Evolutionary conservation across 208 protist genomes (phyloP).

Genomic region (Blechomonas ayalai): DNA sequence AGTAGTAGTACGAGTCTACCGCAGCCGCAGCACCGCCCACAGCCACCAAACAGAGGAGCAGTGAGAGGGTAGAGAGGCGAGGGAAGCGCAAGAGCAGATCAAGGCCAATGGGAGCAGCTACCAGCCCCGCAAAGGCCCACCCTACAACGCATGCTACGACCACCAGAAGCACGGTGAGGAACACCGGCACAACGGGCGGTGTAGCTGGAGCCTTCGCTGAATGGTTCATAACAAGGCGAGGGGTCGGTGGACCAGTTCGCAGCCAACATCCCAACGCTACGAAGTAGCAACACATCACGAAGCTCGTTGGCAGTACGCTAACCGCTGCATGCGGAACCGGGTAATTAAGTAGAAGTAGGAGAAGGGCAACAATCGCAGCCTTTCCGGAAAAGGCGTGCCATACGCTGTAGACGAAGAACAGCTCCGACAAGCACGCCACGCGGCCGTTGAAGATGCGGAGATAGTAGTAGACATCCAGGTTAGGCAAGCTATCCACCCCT

Average conservation of each 20-base stretch:
- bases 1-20: conserved; percentile 50
- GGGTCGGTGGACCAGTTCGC: conserved; percentile 12
- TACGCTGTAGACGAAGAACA: conserved; percentile 59
- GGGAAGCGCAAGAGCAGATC: conserved; percentile 54
- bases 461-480: conserved; percentile 55
- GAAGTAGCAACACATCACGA: conserved; percentile 83
- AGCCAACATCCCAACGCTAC: conserved; percentile 54
- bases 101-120: conserved; percentile 72
- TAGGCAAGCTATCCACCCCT: conserved; percentile 17
- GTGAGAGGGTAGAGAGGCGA: conserved; percentile 10
- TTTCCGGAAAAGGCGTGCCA: conserved; percentile 31
- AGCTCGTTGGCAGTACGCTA: conserved; percentile 75
- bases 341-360: conserved; percentile 52
- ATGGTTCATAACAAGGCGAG: neutral
- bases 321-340: conserved; percentile 66
- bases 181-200: conserved; percentile 9
- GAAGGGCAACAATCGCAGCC: conserved; percentile 29
- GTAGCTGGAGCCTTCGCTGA: neutral
- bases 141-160: conserved; percentile 51
- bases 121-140: conserved; percentile 90
- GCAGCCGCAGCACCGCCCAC: conserved; percentile 10
- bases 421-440: conserved; percentile 26
- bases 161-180: conserved; percentile 31
- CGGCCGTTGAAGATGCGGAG: conserved; percentile 50
- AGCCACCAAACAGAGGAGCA: conserved; percentile 11